Percentiles rank a stretch among this genome's conserved stretches.
Conservation (phyloP, 345 rosid genomes). For the Orychophragmus violaceus region DNA sequence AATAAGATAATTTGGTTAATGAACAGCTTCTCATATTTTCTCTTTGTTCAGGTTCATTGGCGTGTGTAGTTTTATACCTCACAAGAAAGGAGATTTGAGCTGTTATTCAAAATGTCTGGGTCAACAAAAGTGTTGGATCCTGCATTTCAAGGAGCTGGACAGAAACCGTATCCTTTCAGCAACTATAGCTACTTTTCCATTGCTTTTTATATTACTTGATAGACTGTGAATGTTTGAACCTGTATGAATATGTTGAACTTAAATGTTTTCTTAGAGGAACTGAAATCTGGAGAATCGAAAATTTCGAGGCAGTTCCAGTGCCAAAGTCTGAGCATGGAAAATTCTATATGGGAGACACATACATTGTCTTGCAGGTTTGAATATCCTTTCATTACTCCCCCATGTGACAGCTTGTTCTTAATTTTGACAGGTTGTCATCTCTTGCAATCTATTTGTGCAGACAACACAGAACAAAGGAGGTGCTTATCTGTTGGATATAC, state of each 20-base stretch:
- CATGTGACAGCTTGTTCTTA: no score
- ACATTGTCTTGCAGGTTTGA: constrained; percentile 97
- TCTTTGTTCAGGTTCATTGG: constrained; percentile 9
- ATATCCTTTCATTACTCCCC: no score
- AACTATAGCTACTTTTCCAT: background rate
- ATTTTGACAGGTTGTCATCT: no score
- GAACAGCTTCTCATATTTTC: background rate
- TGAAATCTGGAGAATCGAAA: constrained; percentile 98
- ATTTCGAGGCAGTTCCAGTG: constrained; percentile 77
- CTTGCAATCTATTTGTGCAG: constrained; percentile 37
- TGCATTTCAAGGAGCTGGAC: constrained; percentile 94
- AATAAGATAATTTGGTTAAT: background rate
- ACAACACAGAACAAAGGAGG: constrained; percentile 86
- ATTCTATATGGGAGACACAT: constrained; percentile 90
- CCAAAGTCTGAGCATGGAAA: constrained; percentile 92
- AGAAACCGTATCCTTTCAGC: constrained; percentile 78
- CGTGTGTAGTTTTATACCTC: background rate
- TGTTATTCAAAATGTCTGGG: constrained; percentile 54
- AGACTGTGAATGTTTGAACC: background rate
- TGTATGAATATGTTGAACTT: constrained; percentile 37
- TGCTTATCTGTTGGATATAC: constrained; percentile 73
- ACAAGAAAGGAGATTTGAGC: background rate
- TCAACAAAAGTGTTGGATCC: constrained; percentile 80
- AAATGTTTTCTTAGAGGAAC: constrained; percentile 65
- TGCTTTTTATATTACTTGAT: background rate